Evolutionary conservation across 257 asterid species (phyloP), one percentile per base, ranked within the genome.

Genomic region (Lavandula angustifolia): DNA sequence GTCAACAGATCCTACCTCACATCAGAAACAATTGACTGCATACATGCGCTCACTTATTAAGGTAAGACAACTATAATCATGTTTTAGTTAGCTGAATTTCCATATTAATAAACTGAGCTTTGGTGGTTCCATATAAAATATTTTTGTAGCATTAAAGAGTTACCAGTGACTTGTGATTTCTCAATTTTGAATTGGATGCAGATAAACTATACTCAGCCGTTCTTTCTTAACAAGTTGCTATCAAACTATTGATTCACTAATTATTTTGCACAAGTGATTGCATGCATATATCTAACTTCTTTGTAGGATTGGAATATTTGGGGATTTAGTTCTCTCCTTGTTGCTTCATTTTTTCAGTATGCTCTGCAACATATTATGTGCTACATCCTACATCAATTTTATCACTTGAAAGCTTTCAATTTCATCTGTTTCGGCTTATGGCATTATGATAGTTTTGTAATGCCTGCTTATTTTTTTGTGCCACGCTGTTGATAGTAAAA

Each of bases 41-140:
- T 87, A 87, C 74, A 87, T 92, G 99, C 97, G 97, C 66, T 82
- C 96, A 17, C 96, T 89, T 53, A 68, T 92, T 51, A 92, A 92
- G 90, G 99, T 81, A 66, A 65, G 62, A 54, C 64, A 50, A 35
- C 48, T 71, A 42, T 37, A 40, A 47, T 65, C 57, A 54, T 44
- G 41, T 66, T 63, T 42, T 18, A 62, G 42, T 22, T 64, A 57
- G 41, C 33, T 60, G 22, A 50, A 38, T 22, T 56, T 43, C 37
- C 75, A 35, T 60, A 9, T 13, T 40, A 4, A 16, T 5, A 41
- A 9, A 47, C 16, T 51, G 58, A 22, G 41, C 32, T 51, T 56
- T 41, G 7, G 41, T 51, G 56, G 55, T 46, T 5, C 48, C 17
- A 52, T 42, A 10, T 29, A 42, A 41, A 62, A 9, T 48, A 17